Base-by-base conservation (phyloP, 148 eudicot genomes). In the Salicornia ramosissima region DNA sequence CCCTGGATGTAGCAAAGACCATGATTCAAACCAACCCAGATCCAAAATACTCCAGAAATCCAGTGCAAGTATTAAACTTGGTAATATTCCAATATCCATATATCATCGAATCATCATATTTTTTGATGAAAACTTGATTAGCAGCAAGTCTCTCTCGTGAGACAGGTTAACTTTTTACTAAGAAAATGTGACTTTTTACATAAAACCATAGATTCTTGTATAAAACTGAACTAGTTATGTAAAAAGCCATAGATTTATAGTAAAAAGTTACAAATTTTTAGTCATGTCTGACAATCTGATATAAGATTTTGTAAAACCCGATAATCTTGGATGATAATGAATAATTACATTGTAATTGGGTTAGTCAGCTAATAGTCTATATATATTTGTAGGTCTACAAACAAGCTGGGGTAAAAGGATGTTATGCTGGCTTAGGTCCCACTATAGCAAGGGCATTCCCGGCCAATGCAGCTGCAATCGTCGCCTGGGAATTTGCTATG, bases 381-480 rank as follows among this genome's bases (percentile, higher is more conserved):
- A 2, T 57, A 7, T 40, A 2, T 9, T 77, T 75, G 71, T 77
- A 85, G 96, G 88, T 87, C 22, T 85, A 88, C 84, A 58, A 69
- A 72, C 86, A 86, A 71, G 83, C 91, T 40, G 98, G 98, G 63
- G 29, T 92, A 63, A 81, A 83, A 81, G 96, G 96, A 67, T 93
- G 96, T 73, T 93, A 93, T 69, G 80, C 96, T 21, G 96, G 98
- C 42, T 83, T 92, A 77, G 91, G 98, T 67, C 98, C 98, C 62
- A 93, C 98, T 36, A 43, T 86, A 43, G 72, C 78, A 11, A 84
- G 98, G 72, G 95, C 94, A 39, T 90, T 93, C 79, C 96, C 98
- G 72, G 98, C 98, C 64, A 93, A 93, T 83, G 98, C 98, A 21
- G 96, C 92, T 53, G 94, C 98, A 58, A 92, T 92, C 42, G 98